Conservation (phyloP, 345 rosid genomes). For the Balakata baccata region DNA sequence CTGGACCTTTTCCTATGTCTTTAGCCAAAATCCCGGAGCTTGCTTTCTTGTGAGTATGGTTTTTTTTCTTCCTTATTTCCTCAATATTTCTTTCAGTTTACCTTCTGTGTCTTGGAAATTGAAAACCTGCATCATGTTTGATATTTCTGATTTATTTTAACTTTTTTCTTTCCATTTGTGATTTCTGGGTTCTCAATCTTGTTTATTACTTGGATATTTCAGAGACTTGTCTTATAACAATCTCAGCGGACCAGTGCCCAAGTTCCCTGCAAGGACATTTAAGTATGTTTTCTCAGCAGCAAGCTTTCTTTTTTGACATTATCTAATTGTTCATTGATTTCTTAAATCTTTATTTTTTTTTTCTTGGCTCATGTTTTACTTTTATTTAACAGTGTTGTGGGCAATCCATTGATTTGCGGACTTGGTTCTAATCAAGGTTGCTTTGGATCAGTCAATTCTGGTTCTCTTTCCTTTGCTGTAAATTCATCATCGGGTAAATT, state of each 20-base stretch:
- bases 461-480: conserved; percentile 50
- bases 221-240: conserved; percentile 96
- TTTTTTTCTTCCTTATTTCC: conserved; percentile 18
- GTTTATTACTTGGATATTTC: conserved; percentile 26
- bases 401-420: conserved; percentile 78
- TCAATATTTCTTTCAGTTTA: conserved; percentile 12
- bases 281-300: conserved; percentile 42
- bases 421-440: conserved; percentile 50
- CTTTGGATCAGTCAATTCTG: conserved; percentile 51
- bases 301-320: neutral
- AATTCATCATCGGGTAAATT: conserved; percentile 53
- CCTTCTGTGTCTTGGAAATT: conserved; percentile 23
- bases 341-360: neutral
- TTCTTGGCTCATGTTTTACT: conserved; percentile 10
- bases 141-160: neutral
- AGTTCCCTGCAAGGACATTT: conserved; percentile 72
- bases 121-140: conserved; percentile 11
- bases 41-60: conserved; percentile 75
- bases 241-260: conserved; percentile 83
- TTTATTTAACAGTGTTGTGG: conserved; percentile 57
- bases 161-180: neutral
- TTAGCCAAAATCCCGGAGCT: conserved; percentile 68
- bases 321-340: conserved; percentile 7
- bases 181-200: conserved; percentile 14
- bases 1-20: conserved; percentile 74